Evolutionary conservation across 1,284 basidiomycete species (phyloP), one percentile per base, ranked within the genome.

Genomic region (Testicularia cyperi): DNA sequence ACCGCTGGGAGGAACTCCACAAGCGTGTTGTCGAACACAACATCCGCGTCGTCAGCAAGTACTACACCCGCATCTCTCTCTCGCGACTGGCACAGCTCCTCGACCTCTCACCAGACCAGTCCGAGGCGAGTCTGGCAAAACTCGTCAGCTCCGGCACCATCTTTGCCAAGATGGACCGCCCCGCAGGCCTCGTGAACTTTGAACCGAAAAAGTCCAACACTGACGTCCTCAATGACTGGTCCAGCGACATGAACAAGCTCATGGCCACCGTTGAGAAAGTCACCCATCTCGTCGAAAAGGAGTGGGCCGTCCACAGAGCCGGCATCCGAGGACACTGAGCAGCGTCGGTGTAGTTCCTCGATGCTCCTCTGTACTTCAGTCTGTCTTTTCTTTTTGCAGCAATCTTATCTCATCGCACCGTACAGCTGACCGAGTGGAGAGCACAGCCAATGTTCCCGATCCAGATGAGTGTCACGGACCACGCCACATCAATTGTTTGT

Each of bases 21-120:
- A 90, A 87, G 41, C 85, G 95, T 14, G 90, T 98, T 23, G 89
- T 97, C 51, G 95, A 98, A 79, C 95, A 98, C 79, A 99, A 99
- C 77, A 88, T 98, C 69, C 92, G 95, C 38, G 90, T 95, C 28
- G 85, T 98, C 34, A 85, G 91, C 2, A 81, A 87, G 68, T 99
- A 99, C 80, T 98, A 98, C 79, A 92, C 88, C 8, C 86, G 90
- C 49, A 94, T 98, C 71, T 90, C 88, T 15, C 80, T 98, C 20
- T 54, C 82, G 20, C 86, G 95, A 27, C 82, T 98, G 10, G 87
- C 88, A 9, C 82, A 87, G 26, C 84, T 98, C 5, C 86, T 98
- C 34, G 92, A 97, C 78, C 85, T 99, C 5, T 82, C 86, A 10
- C 77, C 82, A 12, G 82, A 85, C 63, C 83, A 88, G 75, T 90